Conservation (phyloP, 106 monocot species). For the Acanthochlamys bracteata region DNA sequence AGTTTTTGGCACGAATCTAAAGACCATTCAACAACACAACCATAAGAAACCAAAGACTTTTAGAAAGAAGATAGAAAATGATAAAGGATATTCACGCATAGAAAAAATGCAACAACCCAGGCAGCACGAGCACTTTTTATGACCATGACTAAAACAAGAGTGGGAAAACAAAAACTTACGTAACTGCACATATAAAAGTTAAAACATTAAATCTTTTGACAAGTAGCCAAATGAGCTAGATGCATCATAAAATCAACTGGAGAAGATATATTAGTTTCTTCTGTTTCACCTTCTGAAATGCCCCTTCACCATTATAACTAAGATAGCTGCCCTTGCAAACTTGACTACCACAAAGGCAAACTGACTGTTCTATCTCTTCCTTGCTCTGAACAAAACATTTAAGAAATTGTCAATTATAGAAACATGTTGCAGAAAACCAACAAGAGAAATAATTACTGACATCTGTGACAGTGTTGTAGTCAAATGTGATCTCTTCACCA, state of each 20-base stretch:
- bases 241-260: no score
- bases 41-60: no score
- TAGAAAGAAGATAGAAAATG: no score
- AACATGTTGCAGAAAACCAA: no score
- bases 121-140: neutral
- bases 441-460: constrained; percentile 14
- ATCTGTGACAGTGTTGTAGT: constrained; percentile 98
- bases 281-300: constrained; percentile 71
- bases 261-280: neutral
- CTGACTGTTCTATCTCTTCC: constrained; percentile 97
- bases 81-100: no score
- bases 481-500: constrained; percentile 97
- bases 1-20: no score
- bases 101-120: no score
- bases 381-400: constrained; percentile 65
- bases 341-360: constrained; percentile 95
- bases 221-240: no score
- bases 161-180: neutral
- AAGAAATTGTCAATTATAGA: neutral
- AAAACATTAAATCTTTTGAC: no score
- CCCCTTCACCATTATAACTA: constrained; percentile 82
- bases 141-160: neutral
- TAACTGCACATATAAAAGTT: no score
- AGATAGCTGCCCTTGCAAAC: constrained; percentile 93
- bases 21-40: no score